phyloP scores from a whole-genome alignment of 2,329 filamentous ascomycete species.

The Fusarium palustre region DNA sequence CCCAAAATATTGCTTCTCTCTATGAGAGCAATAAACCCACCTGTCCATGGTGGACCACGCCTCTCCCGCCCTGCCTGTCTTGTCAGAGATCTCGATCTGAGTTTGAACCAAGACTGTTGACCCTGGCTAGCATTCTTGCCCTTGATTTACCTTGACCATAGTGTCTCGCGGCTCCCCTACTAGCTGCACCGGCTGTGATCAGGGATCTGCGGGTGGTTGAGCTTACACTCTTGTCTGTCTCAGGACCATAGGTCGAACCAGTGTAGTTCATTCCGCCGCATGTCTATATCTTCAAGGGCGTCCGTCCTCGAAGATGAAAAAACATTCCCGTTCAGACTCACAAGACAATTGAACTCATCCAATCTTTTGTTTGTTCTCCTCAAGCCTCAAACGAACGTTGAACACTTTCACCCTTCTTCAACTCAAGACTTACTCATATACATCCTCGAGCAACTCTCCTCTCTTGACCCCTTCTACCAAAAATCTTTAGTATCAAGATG shows the following conservation, averaged over 20 bases:
- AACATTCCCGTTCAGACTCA: constrained; percentile 53
- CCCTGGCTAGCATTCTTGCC: constrained; percentile 52
- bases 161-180: constrained; percentile 54
- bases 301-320: constrained; percentile 51
- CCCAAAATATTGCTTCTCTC: constrained; percentile 36
- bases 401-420: constrained; percentile 33
- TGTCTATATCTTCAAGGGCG: constrained; percentile 57
- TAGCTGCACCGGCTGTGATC: constrained; percentile 46
- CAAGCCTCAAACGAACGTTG: constrained; percentile 29
- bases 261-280: constrained; percentile 53
- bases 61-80: constrained; percentile 47
- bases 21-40: constrained; percentile 46
- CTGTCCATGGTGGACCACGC: constrained; percentile 43
- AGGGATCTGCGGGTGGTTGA: constrained; percentile 51
- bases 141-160: constrained; percentile 41
- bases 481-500: constrained; percentile 47
- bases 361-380: constrained; percentile 34
- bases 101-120: constrained; percentile 12
- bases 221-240: constrained; percentile 53
- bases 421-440: constrained; percentile 31
- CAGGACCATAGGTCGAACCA: constrained; percentile 49
- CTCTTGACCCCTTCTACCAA: constrained; percentile 18
- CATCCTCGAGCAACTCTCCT: constrained; percentile 14
- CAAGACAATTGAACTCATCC: constrained; percentile 26
- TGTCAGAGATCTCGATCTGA: constrained; percentile 46